These are phyloP conservation scores for Coniochaeta sp. DNA, from an alignment of 2,329 filamentous ascomycete genomes.

Conservation along the genomic window DNA sequence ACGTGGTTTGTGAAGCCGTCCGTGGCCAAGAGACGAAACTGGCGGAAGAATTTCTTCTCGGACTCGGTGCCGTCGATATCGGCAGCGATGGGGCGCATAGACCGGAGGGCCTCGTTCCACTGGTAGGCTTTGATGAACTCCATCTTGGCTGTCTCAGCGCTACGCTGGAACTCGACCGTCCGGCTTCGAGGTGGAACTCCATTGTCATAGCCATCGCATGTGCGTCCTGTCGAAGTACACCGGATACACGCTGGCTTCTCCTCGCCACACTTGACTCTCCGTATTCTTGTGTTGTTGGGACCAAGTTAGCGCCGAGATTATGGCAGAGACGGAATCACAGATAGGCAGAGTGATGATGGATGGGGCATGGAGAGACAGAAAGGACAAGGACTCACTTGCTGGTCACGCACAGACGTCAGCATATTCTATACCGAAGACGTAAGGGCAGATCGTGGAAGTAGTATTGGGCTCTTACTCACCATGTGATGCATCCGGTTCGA, in stretches of 20 bases:
- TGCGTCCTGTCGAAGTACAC: constrained; percentile 23
- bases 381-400: not conserved
- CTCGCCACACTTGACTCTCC: constrained; percentile 28
- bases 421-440: not conserved
- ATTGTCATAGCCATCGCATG: constrained; percentile 27
- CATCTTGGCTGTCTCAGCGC: constrained; percentile 14
- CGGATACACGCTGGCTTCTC: constrained; percentile 24
- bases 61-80: constrained; percentile 26
- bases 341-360: not conserved
- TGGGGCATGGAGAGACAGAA: not conserved
- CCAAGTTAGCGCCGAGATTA: not conserved
- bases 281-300: constrained; percentile 19
- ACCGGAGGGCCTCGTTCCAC: constrained; percentile 16
- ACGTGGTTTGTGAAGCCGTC: constrained; percentile 20
- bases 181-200: constrained; percentile 9
- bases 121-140: constrained; percentile 18
- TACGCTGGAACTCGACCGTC: constrained; percentile 4
- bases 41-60: constrained; percentile 27
- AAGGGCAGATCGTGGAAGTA: too few species aligned
- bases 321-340: not conserved
- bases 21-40: constrained; percentile 22
- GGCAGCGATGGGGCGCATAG: constrained; percentile 24
- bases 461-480: not conserved
- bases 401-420: not conserved
- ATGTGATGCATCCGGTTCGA: constrained; percentile 13